Conservation (phyloP, 1,139 yeast genomes). For the Candida glucosophila region DNA sequence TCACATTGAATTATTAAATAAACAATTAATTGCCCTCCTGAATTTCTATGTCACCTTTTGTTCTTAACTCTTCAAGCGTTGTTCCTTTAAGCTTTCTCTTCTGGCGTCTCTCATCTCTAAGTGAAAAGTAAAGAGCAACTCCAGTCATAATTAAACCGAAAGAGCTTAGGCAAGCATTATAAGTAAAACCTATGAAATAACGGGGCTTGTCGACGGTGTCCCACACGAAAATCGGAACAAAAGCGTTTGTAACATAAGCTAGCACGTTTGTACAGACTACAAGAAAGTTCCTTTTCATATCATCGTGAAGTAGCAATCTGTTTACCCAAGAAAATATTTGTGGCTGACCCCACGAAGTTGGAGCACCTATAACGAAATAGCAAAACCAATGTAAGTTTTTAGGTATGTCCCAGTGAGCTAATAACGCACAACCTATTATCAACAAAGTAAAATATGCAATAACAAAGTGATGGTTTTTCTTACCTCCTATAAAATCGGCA, state of each 20-base stretch:
- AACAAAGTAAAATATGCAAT: conserved; percentile 21
- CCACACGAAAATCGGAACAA: conserved; percentile 41
- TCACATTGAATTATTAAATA: too few species aligned
- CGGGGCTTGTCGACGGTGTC: conserved; percentile 40
- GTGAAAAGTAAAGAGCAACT: conserved; percentile 20
- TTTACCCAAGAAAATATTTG: conserved; percentile 52
- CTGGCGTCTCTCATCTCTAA: conserved; percentile 18
- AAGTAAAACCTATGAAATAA: conserved; percentile 42
- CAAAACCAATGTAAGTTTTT: conserved; percentile 40
- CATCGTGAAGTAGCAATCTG: conserved; percentile 33
- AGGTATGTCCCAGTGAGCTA: conserved; percentile 41
- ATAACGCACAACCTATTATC: conserved; percentile 29
- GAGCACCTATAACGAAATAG: conserved; percentile 39
- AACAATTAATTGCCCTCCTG: too few species aligned
- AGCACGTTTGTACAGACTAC: conserved; percentile 43
- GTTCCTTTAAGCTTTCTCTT: too few species aligned
- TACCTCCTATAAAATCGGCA: conserved; percentile 32
- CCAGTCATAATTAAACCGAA: conserved; percentile 32
- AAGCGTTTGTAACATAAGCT: conserved; percentile 46
- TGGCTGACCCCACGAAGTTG: conserved; percentile 36
- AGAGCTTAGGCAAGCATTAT: conserved; percentile 35
- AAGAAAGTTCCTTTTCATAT: conserved; percentile 41
- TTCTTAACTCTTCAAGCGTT: too few species aligned
- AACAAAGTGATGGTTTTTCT: conserved; percentile 24
- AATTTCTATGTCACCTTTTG: too few species aligned